Percentiles rank a stretch among this genome's conserved stretches.
phyloP scores from a whole-genome alignment of 257 asterid genomes.

The Leonotis leonurus region DNA sequence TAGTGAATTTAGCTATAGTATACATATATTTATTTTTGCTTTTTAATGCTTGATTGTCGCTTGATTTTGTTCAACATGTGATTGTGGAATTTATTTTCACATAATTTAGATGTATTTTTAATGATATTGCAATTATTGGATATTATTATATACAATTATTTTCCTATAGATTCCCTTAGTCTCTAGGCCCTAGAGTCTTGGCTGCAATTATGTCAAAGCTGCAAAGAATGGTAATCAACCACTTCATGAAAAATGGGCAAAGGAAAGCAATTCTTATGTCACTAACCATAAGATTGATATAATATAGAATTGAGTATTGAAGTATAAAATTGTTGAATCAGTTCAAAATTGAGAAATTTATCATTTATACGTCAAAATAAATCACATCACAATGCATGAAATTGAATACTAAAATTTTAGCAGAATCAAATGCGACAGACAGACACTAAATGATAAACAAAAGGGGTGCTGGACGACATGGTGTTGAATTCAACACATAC shows the following conservation, averaged over 20 bases:
- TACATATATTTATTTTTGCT: neutral
- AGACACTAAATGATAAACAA: neutral
- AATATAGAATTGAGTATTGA: too few species aligned
- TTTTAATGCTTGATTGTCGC: constrained; percentile 19
- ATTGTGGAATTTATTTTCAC: too few species aligned
- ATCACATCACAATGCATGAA: too few species aligned
- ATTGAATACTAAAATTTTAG: neutral
- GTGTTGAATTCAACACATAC: constrained; percentile 11
- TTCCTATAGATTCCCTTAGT: neutral
- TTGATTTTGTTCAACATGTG: neutral
- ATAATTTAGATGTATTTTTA: too few species aligned
- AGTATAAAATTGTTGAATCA: too few species aligned
- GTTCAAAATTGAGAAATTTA: too few species aligned
- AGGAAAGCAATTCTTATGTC: neutral
- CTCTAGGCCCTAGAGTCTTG: too few species aligned
- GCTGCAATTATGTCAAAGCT: constrained; percentile 14
- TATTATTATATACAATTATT: neutral
- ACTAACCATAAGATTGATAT: neutral
- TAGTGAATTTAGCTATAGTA: constrained; percentile 12
- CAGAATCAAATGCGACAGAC: neutral
- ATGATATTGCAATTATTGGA: neutral
- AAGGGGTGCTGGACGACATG: neutral
- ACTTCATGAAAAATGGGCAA: constrained; percentile 7
- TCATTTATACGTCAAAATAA: too few species aligned
- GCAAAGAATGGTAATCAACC: constrained; percentile 11